Evolutionary conservation across 306 rosid genomes (phyloP).

Genomic region (Albizia julibrissin): DNA sequence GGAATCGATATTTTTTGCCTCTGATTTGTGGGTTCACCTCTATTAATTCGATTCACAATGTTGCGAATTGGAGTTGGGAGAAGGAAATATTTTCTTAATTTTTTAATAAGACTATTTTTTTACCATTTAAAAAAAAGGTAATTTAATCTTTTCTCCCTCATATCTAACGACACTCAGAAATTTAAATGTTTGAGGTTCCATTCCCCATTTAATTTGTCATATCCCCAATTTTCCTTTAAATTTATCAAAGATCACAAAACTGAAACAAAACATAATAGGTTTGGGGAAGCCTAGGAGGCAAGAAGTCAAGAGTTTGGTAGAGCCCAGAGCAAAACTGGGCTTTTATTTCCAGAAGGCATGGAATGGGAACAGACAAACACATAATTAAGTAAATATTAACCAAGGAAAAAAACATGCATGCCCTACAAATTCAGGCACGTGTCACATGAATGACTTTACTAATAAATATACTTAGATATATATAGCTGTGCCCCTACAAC

Average conservation of each 20-base stretch:
- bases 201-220: too few species aligned
- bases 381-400: not conserved
- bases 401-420: not conserved
- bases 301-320: not conserved
- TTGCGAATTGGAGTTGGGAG: too few species aligned
- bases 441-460: not conserved
- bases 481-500: not conserved
- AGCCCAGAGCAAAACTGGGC: not conserved
- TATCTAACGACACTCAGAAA: too few species aligned
- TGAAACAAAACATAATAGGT: not conserved
- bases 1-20: too few species aligned
- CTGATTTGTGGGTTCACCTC: too few species aligned
- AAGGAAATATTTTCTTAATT: too few species aligned
- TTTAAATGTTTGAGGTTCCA: too few species aligned
- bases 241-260: not conserved
- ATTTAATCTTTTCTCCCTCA: too few species aligned
- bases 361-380: not conserved
- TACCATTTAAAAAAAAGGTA: too few species aligned
- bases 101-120: too few species aligned
- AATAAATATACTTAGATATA: too few species aligned
- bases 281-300: not conserved
- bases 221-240: not conserved
- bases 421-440: not conserved
- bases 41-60: too few species aligned
- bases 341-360: not conserved